Conservation (phyloP, 345 rosid species). For the Citrus glauca region DNA sequence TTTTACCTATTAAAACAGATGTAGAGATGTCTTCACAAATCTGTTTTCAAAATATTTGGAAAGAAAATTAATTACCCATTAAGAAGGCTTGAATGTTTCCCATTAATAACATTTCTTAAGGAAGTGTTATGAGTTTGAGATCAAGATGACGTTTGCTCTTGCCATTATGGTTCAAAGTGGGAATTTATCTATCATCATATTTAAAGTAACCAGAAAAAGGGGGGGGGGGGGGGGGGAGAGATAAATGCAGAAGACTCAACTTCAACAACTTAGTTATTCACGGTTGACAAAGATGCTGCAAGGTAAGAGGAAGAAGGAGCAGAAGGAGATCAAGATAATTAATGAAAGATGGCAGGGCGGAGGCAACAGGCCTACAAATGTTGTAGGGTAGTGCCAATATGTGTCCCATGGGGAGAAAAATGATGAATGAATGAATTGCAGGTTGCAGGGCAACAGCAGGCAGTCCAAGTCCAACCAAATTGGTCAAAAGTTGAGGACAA, state of each 20-base stretch:
- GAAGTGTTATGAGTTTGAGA: too few relatives aligned
- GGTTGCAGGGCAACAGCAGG: too few relatives aligned
- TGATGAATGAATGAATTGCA: neutral
- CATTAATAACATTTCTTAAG: too few relatives aligned
- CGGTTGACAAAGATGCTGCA: neutral
- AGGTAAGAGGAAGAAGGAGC: neutral
- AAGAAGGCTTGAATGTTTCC: too few relatives aligned
- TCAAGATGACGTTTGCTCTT: too few relatives aligned
- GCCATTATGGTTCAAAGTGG: too few relatives aligned
- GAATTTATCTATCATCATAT: too few relatives aligned
- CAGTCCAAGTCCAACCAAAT: constrained; percentile 1
- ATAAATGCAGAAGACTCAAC: neutral
- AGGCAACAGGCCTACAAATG: neutral
- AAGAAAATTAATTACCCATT: too few relatives aligned
- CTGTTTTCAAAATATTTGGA: too few relatives aligned
- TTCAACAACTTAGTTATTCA: neutral
- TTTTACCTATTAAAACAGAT: too few relatives aligned
- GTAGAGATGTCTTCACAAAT: too few relatives aligned
- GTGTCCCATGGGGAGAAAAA: neutral
- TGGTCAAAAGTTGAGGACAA: constrained; percentile 9
- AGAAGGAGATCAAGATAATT: neutral
- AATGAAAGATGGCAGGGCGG: neutral
- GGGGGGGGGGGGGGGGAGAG: rapidly evolving
- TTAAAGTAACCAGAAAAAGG: neutral
- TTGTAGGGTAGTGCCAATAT: neutral